These are phyloP conservation scores for Plasmodium cynomolgi DNA, from an alignment of 169 alveolate species.

Conservation along the genomic window DNA sequence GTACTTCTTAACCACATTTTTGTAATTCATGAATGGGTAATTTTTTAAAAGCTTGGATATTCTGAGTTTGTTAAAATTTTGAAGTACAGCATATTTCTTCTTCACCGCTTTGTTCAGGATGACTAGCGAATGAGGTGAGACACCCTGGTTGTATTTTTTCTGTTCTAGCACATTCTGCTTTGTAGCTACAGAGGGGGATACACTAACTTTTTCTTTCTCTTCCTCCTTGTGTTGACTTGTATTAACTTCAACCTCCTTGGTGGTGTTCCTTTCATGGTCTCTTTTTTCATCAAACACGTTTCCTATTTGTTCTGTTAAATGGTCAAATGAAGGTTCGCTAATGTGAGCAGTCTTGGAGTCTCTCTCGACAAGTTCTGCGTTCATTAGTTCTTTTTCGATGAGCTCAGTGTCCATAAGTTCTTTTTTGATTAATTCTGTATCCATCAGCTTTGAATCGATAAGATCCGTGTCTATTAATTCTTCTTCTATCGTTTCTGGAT, in stretches of 20 bases:
- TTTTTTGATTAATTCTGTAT: constrained; percentile 38
- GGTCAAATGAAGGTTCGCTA: constrained; percentile 17
- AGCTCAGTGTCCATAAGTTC: constrained; percentile 59
- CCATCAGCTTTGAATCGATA: constrained; percentile 21
- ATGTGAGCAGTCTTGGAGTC: not conserved
- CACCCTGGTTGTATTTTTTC: not conserved
- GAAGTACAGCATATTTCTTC: not conserved
- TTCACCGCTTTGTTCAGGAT: not conserved
- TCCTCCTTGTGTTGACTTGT: not conserved
- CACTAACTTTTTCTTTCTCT: not conserved
- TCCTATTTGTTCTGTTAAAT: constrained; percentile 12
- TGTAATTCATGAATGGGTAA: not conserved
- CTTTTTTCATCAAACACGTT: not conserved
- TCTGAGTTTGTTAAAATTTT: constrained; percentile 11
- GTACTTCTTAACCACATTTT: constrained; percentile 6
- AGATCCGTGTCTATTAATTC: constrained; percentile 44
- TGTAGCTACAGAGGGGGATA: not conserved
- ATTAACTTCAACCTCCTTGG: not conserved
- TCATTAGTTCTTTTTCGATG: constrained; percentile 43
- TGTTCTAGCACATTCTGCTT: not conserved
- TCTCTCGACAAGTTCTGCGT: constrained; percentile 20
- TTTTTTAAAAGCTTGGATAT: constrained; percentile 17
- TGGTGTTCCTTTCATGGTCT: constrained; percentile 7
- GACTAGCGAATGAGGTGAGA: not conserved
- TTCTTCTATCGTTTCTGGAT: not conserved